Percentiles rank a stretch among this genome's conserved stretches.
Evolutionary conservation across 306 rosid genomes (phyloP).

Genomic region (Pyrus pyrifolia): DNA sequence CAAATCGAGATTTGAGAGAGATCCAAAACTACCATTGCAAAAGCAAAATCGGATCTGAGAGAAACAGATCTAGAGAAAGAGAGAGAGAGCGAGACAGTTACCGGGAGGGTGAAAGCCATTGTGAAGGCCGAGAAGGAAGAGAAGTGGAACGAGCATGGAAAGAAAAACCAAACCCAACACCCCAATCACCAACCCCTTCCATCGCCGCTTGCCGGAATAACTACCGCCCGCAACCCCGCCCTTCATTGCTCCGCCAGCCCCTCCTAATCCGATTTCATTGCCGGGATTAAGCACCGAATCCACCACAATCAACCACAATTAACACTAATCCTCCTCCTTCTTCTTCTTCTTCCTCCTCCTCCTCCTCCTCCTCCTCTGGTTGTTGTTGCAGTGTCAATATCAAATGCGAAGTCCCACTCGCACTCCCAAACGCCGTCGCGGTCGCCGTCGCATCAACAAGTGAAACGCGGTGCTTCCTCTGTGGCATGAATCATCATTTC

Average conservation of each 20-base stretch:
- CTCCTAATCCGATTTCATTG: conserved; percentile 6
- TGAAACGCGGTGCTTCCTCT: not conserved
- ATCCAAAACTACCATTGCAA: not conserved
- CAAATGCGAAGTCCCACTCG: not conserved
- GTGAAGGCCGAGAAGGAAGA: conserved; percentile 86
- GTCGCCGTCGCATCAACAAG: not conserved
- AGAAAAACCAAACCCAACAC: conserved; percentile 85
- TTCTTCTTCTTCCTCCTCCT: not conserved
- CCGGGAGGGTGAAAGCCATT: conserved; percentile 84
- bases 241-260: conserved; percentile 33
- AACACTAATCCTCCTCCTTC: not conserved
- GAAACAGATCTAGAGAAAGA: conserved; percentile 42
- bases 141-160: conserved; percentile 96
- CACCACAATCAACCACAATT: not conserved
- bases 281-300: not conserved
- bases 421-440: not conserved
- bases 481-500: not conserved
- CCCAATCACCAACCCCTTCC: conserved; percentile 80
- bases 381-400: not conserved
- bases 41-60: conserved; percentile 13
- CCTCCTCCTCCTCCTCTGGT: not conserved
- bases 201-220: conserved; percentile 59
- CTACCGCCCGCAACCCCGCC: conserved; percentile 44
- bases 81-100: conserved; percentile 13
- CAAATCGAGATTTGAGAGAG: not conserved